A percentile compares a stretch with the other conserved stretches of the same genome.
These are phyloP conservation scores for Phanerochaete sordida DNA, from an alignment of 768 basidiomycete species.

Conservation along the genomic window DNA sequence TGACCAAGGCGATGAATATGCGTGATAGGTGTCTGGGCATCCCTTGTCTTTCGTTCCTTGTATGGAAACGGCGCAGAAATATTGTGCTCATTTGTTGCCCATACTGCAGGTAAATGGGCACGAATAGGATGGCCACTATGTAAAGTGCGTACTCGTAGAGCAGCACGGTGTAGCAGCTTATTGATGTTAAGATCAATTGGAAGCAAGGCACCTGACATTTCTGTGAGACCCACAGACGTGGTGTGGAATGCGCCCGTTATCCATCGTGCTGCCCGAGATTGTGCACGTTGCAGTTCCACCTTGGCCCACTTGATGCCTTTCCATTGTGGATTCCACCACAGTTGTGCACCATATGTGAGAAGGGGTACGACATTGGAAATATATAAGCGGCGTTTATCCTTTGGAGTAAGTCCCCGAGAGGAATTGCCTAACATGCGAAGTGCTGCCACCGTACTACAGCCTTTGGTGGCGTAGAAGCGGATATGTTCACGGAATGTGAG, in stretches of 20 bases:
- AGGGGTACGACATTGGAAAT: constrained; percentile 16
- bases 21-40: no score
- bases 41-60: no score
- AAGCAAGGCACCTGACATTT: constrained; percentile 14
- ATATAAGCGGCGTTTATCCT: constrained; percentile 15
- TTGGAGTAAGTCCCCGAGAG: constrained; percentile 12
- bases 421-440: constrained; percentile 18
- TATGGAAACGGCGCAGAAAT: no score
- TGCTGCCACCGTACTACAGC: constrained; percentile 9
- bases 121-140: constrained; percentile 4
- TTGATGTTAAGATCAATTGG: constrained; percentile 14
- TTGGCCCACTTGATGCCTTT: constrained; percentile 7
- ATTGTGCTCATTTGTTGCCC: no score
- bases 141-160: background rate
- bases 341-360: constrained; percentile 16
- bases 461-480: constrained; percentile 11
- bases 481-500: constrained; percentile 14
- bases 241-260: constrained; percentile 18
- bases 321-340: constrained; percentile 18
- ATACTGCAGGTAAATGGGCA: no score
- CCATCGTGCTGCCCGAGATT: constrained; percentile 16
- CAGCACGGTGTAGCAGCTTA: constrained; percentile 5
- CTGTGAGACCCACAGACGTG: constrained; percentile 14
- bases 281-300: constrained; percentile 11
- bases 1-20: no score